Conservation (phyloP, 306 rosid species). For the Prosopis cineraria region DNA sequence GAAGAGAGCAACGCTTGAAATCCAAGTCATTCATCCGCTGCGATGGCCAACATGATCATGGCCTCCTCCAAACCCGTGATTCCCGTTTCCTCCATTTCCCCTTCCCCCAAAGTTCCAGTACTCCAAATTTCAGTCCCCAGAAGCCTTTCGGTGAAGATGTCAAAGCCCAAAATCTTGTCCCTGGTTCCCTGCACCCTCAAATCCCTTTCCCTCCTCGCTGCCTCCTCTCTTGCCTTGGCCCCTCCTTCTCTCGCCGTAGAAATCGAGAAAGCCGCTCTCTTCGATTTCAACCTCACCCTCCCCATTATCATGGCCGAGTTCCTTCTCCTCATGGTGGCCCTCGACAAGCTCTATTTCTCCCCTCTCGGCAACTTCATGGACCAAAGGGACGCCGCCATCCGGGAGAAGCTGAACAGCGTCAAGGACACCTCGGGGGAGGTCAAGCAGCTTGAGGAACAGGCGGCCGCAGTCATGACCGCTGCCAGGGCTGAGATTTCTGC, state of each 20-base stretch:
- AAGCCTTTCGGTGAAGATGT: conserved; percentile 35
- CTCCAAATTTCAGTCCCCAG: conserved; percentile 61
- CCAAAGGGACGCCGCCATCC: conserved; percentile 69
- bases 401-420: conserved; percentile 79
- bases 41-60: conserved; percentile 86
- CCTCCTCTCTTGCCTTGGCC: conserved; percentile 53
- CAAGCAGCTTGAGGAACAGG: conserved; percentile 86
- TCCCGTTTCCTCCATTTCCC: conserved; percentile 34
- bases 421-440: conserved; percentile 81
- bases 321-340: conserved; percentile 75
- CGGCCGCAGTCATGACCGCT: conserved; percentile 64
- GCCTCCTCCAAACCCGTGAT: conserved; percentile 67
- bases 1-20: not conserved
- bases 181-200: conserved; percentile 52
- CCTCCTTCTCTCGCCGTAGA: conserved; percentile 68
- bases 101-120: conserved; percentile 48
- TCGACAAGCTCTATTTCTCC: conserved; percentile 79
- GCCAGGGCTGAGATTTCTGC: conserved; percentile 90
- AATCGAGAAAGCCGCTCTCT: conserved; percentile 85
- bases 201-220: conserved; percentile 59
- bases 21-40: not conserved
- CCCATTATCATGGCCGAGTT: conserved; percentile 78
- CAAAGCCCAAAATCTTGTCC: conserved; percentile 37
- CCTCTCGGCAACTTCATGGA: conserved; percentile 95
- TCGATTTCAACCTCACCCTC: conserved; percentile 88